Base-by-base conservation (phyloP, 148 eudicot genomes). In the Chenopodium suecicum region DNA sequence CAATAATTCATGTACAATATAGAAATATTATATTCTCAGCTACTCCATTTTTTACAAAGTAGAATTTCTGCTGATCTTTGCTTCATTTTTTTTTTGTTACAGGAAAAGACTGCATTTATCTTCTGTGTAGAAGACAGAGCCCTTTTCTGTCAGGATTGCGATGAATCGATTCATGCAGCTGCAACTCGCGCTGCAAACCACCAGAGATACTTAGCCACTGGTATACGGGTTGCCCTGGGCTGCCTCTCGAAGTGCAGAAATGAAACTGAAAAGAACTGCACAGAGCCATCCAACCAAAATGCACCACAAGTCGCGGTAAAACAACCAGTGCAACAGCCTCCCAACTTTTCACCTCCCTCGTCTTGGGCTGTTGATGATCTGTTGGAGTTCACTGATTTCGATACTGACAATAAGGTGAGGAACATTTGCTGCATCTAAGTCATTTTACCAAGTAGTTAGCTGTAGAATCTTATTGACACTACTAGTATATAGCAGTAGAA, bases 61-160 rank as follows among this genome's bases (percentile, higher is more conserved):
- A 70, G 44, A 52, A 54, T 10, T 56, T 19, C 37, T 65, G 16
- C 60, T 73, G 29, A 73, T 68, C 17, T 62, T 4, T 13, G 34
- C 22, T 1, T 2, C n/a, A 47, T n/a, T 10, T 47, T 7, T 7
- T 2, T 23, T 29, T 65, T 3, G 7, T 48, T 81, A 64, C 82
- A 95, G 98, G 99, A 96, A 80, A 96, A 92, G 76, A 75, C 99
- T 14, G 99, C 99, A 31, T 96, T 96, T 81, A 96, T 96, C 27
- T 96, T 96, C 90, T 96, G 99, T 72, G 98, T 96, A 32, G 99
- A 96, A 84, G 99, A 96, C 85, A 88, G 98, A 84, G 99, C 99
- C 58, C 91, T 94, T 66, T 94, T 92, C 56, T 96, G 99, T 85
- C 93, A 87, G 70, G 95, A 94, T 80, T 96, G 98, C 70, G 99